Evolutionary conservation across 345 rosid species (phyloP).

Genomic region (Brassica napus): DNA sequence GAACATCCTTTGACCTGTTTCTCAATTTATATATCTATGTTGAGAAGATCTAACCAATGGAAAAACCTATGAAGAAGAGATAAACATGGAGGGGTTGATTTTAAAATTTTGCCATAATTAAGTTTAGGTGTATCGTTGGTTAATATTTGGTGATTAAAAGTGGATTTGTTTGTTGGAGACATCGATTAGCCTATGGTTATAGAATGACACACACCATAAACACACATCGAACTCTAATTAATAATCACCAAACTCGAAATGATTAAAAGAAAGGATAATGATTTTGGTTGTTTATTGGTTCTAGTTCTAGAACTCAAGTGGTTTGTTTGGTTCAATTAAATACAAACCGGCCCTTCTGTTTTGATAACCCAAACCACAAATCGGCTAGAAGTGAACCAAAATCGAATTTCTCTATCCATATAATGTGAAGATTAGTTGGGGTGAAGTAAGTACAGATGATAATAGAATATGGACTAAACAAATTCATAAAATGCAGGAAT

Average conservation of each 20-base stretch:
- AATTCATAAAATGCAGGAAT: background rate
- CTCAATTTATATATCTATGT: slow-evolving; percentile 27
- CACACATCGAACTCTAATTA: slow-evolving; percentile 1
- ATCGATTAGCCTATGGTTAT: slow-evolving; percentile 18
- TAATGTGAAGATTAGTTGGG: background rate
- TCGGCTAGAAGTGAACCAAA: slow-evolving; percentile 6
- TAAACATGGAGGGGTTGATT: slow-evolving; percentile 25
- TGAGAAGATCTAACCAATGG: slow-evolving; percentile 25
- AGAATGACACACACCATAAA: background rate
- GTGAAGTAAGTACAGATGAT: slow-evolving; percentile 11
- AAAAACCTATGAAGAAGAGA: slow-evolving; percentile 29
- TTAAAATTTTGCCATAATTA: slow-evolving; percentile 22
- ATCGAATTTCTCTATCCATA: background rate
- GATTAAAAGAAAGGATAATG: background rate
- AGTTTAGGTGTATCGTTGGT: slow-evolving; percentile 28
- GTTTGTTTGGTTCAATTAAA: background rate
- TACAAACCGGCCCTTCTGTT: background rate
- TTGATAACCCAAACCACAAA: background rate
- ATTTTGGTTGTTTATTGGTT: slow-evolving; percentile 8
- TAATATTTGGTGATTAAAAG: slow-evolving; percentile 21
- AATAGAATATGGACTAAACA: slow-evolving; percentile 4
- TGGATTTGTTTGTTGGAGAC: slow-evolving; percentile 14
- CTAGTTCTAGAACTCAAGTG: background rate
- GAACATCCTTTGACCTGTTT: slow-evolving; percentile 6
- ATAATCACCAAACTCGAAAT: slow-evolving; percentile 19